phyloP scores from a whole-genome alignment of 202 grass and related monocot genomes.

The Dendrocalamus latiflorus region DNA sequence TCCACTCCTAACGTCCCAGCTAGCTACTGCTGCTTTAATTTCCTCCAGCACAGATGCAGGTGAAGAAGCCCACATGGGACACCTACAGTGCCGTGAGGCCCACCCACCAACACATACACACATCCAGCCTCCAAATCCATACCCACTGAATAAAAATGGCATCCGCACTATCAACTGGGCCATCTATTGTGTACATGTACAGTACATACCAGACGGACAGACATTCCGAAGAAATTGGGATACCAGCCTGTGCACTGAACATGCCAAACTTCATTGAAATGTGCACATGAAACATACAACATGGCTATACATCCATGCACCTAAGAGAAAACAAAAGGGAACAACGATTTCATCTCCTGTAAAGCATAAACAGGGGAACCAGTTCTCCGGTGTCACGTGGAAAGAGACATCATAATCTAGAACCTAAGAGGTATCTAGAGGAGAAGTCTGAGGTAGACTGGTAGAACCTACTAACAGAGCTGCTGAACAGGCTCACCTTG shows the following conservation, averaged over 20 bases:
- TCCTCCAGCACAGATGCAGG: not conserved
- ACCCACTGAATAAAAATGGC: not conserved
- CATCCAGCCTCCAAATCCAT: not conserved
- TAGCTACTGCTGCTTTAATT: not conserved
- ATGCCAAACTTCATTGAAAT: not conserved
- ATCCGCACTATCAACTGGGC: not conserved
- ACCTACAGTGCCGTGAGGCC: not conserved
- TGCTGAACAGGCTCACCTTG: too few relatives aligned
- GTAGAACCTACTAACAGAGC: too few relatives aligned
- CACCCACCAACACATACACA: not conserved
- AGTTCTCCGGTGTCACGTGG: too few relatives aligned
- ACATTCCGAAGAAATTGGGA: not conserved
- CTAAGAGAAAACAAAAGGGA: not conserved
- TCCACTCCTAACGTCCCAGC: not conserved
- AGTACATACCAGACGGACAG: not conserved
- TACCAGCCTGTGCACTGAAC: not conserved
- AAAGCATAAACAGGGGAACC: not conserved
- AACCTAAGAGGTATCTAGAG: too few relatives aligned
- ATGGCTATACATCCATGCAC: not conserved
- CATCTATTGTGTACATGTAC: not conserved
- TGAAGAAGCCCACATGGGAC: not conserved
- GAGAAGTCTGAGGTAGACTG: too few relatives aligned
- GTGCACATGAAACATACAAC: not conserved
- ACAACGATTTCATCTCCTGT: not conserved
- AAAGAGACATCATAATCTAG: too few relatives aligned